These are phyloP conservation scores for Phycomyces blakesleeanus DNA, from an alignment of 192 early-diverging fungal species.

Conservation along the genomic window DNA sequence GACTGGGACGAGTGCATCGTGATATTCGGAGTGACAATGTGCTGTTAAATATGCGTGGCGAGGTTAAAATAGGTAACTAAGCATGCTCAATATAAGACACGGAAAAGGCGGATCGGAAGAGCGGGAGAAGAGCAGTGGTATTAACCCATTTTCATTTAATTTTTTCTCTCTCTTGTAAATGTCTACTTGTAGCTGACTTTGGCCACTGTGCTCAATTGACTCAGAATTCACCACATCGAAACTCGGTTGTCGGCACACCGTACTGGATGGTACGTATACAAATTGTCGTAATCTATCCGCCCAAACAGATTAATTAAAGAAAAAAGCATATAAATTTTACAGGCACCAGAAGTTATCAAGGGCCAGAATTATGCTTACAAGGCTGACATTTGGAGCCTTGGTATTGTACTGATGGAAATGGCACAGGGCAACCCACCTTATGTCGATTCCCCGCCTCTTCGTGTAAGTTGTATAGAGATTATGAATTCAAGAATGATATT, in stretches of 20 bases:
- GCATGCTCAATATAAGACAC: not conserved
- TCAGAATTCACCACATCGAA: slow-evolving; percentile 72
- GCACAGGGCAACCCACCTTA: slow-evolving; percentile 94
- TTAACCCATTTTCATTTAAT: no score
- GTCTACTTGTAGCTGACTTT: slow-evolving; percentile 80
- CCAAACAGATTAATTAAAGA: no score
- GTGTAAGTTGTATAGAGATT: slow-evolving; percentile 31
- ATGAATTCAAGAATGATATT: slow-evolving; percentile 10
- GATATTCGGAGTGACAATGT: slow-evolving; percentile 94
- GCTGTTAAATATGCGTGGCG: slow-evolving; percentile 73
- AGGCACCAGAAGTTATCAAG: slow-evolving; percentile 90
- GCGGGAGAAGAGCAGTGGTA: no score
- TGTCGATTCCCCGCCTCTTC: slow-evolving; percentile 75
- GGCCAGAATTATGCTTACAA: slow-evolving; percentile 89
- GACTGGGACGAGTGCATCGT: slow-evolving; percentile 80
- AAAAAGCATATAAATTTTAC: not conserved
- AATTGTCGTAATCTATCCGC: not conserved
- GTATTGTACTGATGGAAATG: slow-evolving; percentile 94
- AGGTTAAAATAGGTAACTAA: slow-evolving; percentile 75
- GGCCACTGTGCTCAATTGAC: slow-evolving; percentile 91
- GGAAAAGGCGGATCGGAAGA: no score
- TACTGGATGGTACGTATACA: slow-evolving; percentile 82
- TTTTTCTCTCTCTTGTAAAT: not conserved
- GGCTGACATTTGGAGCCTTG: slow-evolving; percentile 93
- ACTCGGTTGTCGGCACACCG: slow-evolving; percentile 85